Evolutionary conservation across 2,329 filamentous ascomycete species (phyloP).

Genomic region (Verticillium tricorpus): DNA sequence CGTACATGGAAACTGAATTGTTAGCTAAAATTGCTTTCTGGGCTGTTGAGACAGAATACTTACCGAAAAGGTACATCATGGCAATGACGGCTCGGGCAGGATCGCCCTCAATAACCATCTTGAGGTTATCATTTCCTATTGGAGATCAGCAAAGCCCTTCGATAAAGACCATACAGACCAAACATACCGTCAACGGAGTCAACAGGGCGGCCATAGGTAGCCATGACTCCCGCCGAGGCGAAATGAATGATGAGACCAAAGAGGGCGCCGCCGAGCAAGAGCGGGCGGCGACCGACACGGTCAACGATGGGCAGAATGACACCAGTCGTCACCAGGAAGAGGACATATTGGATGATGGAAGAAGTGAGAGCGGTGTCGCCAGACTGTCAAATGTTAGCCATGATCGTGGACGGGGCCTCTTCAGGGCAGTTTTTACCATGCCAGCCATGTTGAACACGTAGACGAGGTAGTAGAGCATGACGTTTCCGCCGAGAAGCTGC

Average conservation of each 20-base stretch:
- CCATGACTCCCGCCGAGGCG: constrained; percentile 45
- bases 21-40: background rate
- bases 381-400: constrained; percentile 8
- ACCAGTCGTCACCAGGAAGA: constrained; percentile 49
- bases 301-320: constrained; percentile 45
- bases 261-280: constrained; percentile 41
- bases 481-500: constrained; percentile 52
- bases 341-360: constrained; percentile 50
- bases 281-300: constrained; percentile 39
- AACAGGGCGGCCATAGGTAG: constrained; percentile 38
- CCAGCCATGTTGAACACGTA: constrained; percentile 60
- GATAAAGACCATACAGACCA: constrained; percentile 4
- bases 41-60: constrained; percentile 22
- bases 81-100: constrained; percentile 47
- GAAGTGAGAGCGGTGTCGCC: constrained; percentile 35
- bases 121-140: constrained; percentile 36
- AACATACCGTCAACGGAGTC: constrained; percentile 27
- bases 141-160: constrained; percentile 13
- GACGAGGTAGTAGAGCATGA: constrained; percentile 57
- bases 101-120: constrained; percentile 38
- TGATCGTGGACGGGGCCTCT: background rate
- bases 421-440: constrained; percentile 23
- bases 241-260: constrained; percentile 42
- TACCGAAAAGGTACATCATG: constrained; percentile 39
- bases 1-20: constrained; percentile 13